Base-by-base conservation (phyloP, 768 basidiomycete genomes). In the Trametes elegans region DNA sequence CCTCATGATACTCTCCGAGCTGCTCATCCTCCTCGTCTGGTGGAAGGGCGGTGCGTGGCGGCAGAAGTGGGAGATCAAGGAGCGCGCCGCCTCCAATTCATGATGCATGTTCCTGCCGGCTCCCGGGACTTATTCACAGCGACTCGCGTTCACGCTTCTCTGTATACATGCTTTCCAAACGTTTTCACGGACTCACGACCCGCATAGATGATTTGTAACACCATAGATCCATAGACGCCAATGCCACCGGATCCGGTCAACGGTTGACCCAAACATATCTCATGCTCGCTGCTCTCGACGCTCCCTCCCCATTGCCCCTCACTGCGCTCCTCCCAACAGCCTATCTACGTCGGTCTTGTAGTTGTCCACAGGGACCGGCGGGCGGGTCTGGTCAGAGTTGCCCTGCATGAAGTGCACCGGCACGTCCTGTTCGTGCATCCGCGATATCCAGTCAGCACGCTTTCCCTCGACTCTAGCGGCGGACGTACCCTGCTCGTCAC, bases 1-100 rank as follows among this genome's bases (percentile, higher is more conserved):
- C 0, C 27, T 92, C 0, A 62, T 90, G 64, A 58, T 79, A 1
- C 39, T 83, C 27, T 77, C 76, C 34, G 82, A 82, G 36, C 56
- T 76, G 3, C 73, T 88, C 14, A 75, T 88, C 19, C 58, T 87
- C n/a, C 68, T 89, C 3, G 82, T 88, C 2, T 73, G 78, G 55
- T 69, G 69, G 71, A 83, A 82, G 68, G 89, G 87, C 0, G 72
- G 67, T 11, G 59, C 65, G 7, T 90, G 88, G 88, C 75, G 88
- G 8, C 71, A 75, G 58, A 65, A 62, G 40, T 78, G 77, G 8
- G 80, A 81, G 62, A 67, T 65, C 28, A 63, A 73, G 27, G 81
- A 85, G 62, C 56, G 38, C 11, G 41, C 43, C 28, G 9, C 26
- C 7, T n/a, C 55, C 14, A 10, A 42, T 32, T 42, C 53, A 54